Base-by-base conservation (phyloP, 2,329 filamentous ascomycete genomes). In the Cladosporium sp. region DNA sequence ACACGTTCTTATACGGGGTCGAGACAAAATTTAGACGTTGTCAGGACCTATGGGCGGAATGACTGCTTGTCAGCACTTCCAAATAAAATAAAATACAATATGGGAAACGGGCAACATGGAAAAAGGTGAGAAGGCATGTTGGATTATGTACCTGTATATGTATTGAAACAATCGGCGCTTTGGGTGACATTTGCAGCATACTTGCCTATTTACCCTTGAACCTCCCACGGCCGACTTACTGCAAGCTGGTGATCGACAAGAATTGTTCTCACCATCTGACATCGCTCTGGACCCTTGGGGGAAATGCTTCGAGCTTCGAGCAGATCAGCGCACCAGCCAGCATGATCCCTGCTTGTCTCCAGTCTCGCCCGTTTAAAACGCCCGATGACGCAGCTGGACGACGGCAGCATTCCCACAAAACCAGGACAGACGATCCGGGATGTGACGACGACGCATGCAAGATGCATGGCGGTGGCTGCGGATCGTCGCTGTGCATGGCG, bases 381-480 rank as follows among this genome's bases (percentile, higher is more conserved):
- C 54, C n/a, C 54, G 54, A 34, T 57, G 54, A 57, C 54, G 54
- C 32, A 57, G 10, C 28, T 39, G 5, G 10, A 25, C 28, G 16
- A 18, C 48, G 23, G 39, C n/a, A 11, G 39, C 39, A n/a, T 57
- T 57, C 54, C 30, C 54, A 39, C 54, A 36, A 57, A 34, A 57
- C 54, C 48, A 57, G 54, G 32, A 57, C 54, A 32, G 32, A 30
- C 30, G 32, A 25, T 13, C 32, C 54, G 54, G 18, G 54, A 57
- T 30, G 54, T 57, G 54, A 57, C 54, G 54, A 57, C 54, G 54
- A 57, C 30, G 51, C 51, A 54, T 54, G 51, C 51, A 32, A 54
- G 51, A 54, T 54, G 51, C 51, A 54, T 57, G 30, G 54, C 30
- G 21, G 54, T 57, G 54, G 54, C 54, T 57, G 30, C 16, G 30